A percentile compares a stretch with the other conserved stretches of the same genome.
Evolutionary conservation across 2,329 filamentous ascomycete species (phyloP).

Genomic region (Beauveria bassiana): DNA sequence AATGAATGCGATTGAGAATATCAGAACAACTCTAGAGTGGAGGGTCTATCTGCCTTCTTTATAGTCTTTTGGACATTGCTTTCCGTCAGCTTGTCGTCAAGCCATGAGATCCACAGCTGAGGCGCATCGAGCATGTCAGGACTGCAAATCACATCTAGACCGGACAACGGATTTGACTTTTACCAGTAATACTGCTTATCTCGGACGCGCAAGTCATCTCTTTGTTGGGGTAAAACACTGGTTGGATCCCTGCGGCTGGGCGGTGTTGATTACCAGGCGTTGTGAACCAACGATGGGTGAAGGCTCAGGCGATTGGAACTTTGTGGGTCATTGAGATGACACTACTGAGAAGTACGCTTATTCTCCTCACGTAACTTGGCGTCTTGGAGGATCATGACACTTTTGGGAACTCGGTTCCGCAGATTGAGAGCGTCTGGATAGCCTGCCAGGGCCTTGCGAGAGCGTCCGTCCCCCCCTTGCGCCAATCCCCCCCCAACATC

Average conservation of each 20-base stretch:
- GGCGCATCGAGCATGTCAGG: background rate
- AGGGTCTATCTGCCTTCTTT: slow-evolving; percentile 1
- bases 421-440: background rate
- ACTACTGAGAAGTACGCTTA: slow-evolving; percentile 12
- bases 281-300: background rate
- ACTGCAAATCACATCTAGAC: slow-evolving; percentile 2
- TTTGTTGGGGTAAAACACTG: background rate
- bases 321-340: slow-evolving; percentile 9
- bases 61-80: background rate
- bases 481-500: too few species aligned
- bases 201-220: background rate
- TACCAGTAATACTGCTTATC: slow-evolving; percentile 12
- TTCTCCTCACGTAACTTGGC: slow-evolving; percentile 12
- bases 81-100: background rate
- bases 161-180: slow-evolving; percentile 1
- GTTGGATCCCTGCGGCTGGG: background rate
- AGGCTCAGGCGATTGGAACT: slow-evolving; percentile 1
- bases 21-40: background rate
- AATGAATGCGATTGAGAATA: background rate
- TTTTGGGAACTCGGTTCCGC: background rate
- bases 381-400: slow-evolving; percentile 2
- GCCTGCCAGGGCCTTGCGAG: too few species aligned
- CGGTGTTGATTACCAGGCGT: slow-evolving; percentile 1
- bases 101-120: background rate
- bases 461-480: too few species aligned